Conservation (phyloP, 225 moss, liverwort and hornwort species). For the Pseudoscleropodium purum region DNA sequence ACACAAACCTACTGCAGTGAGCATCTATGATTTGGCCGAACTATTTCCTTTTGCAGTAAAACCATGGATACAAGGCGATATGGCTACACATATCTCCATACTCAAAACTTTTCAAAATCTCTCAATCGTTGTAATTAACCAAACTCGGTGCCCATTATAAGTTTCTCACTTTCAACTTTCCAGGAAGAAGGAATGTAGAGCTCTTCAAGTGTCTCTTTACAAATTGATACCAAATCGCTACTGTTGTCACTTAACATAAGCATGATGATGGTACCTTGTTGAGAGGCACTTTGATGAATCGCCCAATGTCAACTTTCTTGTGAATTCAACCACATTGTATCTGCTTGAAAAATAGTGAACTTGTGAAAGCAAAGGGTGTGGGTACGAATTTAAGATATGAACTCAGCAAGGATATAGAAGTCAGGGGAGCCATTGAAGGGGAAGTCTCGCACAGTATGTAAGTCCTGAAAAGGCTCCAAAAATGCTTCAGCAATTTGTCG, state of each 20-base stretch:
- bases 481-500: neutral
- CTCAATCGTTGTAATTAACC: neutral
- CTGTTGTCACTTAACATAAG: neutral
- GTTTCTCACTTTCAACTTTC: neutral
- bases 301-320: neutral
- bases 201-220: neutral
- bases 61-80: neutral
- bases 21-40: neutral
- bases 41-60: neutral
- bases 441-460: neutral
- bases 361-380: neutral
- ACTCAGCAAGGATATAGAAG: neutral
- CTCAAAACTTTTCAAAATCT: slow-evolving; percentile 4
- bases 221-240: neutral
- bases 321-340: neutral
- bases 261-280: neutral
- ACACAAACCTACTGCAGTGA: neutral
- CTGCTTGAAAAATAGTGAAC: neutral
- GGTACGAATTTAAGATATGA: neutral
- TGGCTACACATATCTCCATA: neutral
- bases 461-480: neutral
- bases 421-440: neutral
- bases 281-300: neutral
- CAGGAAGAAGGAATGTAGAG: neutral
- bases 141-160: neutral